Conservation (phyloP, 2,329 filamentous ascomycete species). For the Talaromyces sp. region DNA sequence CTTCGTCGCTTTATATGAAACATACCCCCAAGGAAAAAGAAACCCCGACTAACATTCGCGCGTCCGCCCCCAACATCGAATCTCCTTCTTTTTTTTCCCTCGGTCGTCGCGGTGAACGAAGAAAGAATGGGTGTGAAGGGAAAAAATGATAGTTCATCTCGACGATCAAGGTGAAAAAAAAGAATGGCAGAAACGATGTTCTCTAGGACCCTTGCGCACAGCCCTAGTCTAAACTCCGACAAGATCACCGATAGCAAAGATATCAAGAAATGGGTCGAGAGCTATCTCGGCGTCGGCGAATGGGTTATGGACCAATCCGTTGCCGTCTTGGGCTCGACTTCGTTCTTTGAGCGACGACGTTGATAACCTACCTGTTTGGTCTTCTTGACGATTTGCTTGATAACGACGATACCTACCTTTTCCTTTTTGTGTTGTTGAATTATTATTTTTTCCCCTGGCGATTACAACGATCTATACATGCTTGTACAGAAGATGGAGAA, state of each 20-base stretch:
- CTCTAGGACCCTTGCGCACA: slow-evolving; percentile 21
- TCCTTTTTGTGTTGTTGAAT: neutral
- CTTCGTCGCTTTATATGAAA: neutral
- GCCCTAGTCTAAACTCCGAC: slow-evolving; percentile 78
- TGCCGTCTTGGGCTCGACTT: slow-evolving; percentile 78
- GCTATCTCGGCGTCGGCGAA: slow-evolving; percentile 90
- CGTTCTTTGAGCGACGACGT: slow-evolving; percentile 86
- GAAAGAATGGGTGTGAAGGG: neutral
- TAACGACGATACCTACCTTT: neutral
- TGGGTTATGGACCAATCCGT: slow-evolving; percentile 98
- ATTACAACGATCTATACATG: neutral
- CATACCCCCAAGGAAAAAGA: neutral
- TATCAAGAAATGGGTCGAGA: slow-evolving; percentile 81
- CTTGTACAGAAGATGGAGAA: neutral
- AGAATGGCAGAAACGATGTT: slow-evolving; percentile 7
- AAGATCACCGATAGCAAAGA: slow-evolving; percentile 78
- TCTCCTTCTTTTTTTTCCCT: slow-evolving; percentile 15
- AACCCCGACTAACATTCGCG: slow-evolving; percentile 7
- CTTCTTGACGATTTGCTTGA: neutral
- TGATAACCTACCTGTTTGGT: slow-evolving; percentile 35
- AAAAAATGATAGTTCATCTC: neutral
- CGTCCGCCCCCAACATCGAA: slow-evolving; percentile 18
- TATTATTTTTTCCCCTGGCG: neutral
- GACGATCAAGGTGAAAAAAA: neutral
- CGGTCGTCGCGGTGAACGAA: neutral